phyloP scores from a whole-genome alignment of 441 rosid species.

The Adansonia gregorii region DNA sequence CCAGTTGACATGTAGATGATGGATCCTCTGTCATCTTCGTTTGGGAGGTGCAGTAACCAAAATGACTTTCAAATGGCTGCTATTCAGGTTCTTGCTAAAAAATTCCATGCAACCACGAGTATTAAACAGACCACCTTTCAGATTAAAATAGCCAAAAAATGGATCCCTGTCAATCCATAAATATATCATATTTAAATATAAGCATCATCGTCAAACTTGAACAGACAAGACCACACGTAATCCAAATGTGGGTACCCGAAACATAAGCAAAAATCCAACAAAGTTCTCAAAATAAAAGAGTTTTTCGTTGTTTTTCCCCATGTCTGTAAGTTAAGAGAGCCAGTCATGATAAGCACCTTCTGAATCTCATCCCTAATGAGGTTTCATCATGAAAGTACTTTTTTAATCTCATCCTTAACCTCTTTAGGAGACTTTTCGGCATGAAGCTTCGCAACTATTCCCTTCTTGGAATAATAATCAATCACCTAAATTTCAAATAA shows the following conservation, averaged over 20 bases:
- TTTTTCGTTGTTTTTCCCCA: background rate
- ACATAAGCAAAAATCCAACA: background rate
- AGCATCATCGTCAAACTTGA: background rate
- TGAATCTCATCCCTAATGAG: background rate
- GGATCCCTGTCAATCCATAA: background rate
- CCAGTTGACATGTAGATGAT: constrained; percentile 55
- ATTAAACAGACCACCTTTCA: background rate
- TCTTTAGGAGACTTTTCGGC: constrained; percentile 86
- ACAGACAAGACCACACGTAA: background rate
- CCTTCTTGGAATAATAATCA: constrained; percentile 75
- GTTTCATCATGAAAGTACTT: constrained; percentile 54
- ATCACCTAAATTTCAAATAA: constrained; percentile 58
- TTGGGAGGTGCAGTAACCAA: background rate
- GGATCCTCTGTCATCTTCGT: background rate
- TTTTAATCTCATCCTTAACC: constrained; percentile 76
- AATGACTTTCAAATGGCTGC: background rate
- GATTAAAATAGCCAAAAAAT: background rate
- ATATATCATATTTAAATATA: constrained; percentile 9
- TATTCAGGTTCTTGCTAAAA: background rate
- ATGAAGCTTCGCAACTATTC: constrained; percentile 69
- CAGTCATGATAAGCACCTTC: background rate
- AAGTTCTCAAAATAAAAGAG: background rate
- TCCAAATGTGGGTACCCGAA: background rate
- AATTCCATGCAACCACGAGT: background rate
- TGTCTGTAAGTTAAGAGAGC: constrained; percentile 8